Base-by-base conservation (phyloP, 179 eudicot genomes). In the Drosera spatulata region DNA sequence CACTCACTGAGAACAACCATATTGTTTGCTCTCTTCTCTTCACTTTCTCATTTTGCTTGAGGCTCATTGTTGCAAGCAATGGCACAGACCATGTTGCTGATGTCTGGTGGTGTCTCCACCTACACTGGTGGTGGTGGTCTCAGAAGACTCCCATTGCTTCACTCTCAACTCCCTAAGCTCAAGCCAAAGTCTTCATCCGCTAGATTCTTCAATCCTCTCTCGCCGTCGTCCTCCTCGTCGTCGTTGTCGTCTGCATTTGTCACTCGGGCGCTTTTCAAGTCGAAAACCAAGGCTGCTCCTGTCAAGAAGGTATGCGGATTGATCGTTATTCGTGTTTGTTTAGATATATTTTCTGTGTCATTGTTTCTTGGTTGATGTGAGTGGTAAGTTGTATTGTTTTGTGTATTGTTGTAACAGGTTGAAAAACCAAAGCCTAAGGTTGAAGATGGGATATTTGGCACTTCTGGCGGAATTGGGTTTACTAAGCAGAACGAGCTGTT, bases 401-500 rank as follows among this genome's bases (percentile, higher is more conserved):
- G 0, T 6, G 10, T 50, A 7, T 10, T 50, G 53, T 12, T 50
- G 5, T 14, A 1, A 10, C n/a, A 50, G 51, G 80, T 22, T 40
- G 12, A 55, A 42, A 71, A 79, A 67, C 67, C 77, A 42, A 71
- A 79, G 67, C 67, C 77, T 13, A 80, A 85, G 76, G 95, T 86
- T 39, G 96, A 88, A 79, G 96, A 87, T 72, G 97, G 94, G 2
- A 64, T 91, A 10, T 91, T 91, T 57, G 96, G 96, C 12, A 85
- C 96, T 45, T 87, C 96, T 2, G 96, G 97, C 11, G 96, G 94
- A 50, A 83, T 88, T 61, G 97, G 96, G 6, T 87, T 87, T 63
- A 91, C 97, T 41, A 90, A 87, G 77, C 77, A 81, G 56, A 90
- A 90, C 66, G 97, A 90, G 73, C 95, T 90, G 60, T 91, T 87